Base-by-base conservation (phyloP, 2,329 filamentous ascomycete species). In the Pyricularia grisea region DNA sequence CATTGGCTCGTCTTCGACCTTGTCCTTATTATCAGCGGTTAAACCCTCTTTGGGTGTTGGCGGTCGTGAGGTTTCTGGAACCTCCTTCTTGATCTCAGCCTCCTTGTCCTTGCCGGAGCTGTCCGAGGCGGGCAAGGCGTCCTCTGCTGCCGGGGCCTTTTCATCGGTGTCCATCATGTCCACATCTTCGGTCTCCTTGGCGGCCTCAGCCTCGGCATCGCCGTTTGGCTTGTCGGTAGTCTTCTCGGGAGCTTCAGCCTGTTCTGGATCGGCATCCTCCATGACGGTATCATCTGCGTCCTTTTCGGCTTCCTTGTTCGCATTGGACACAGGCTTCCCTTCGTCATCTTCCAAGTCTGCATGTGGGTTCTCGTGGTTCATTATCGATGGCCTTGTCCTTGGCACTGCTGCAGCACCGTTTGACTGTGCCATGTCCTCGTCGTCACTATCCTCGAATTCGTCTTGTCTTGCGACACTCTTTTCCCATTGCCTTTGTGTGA, bases 401-500 rank as follows among this genome's bases (percentile, higher is more conserved):
- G 70, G 70, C 72, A 79, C 79, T 65, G 74, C 75, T 67, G 86
- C 89, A 60, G 93, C 85, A 20, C 93, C 94, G 73, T 95, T 92
- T 55, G 86, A 85, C 61, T 83, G 83, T 61, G 87, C 87, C 78
- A 93, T 87, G 12, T 97, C 93, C 74, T 98, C 94, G 70, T 97
- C 93, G 71, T 97, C 93, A 72, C 92, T 96, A 63, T 95, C 92
- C 70, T 93, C 92, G 63, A 94, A 87, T 76, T 97, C 94, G 73
- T 91, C 92, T 9, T 92, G 88, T 70, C 92, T 88, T 68, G 89
- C 86, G 30, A 93, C 85, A 66, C 87, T 89, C 78, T 93, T 89
- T 72, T 98, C 94, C 83, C 92, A 93, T 72, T 90, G 87, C 50
- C 92, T 90, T 77, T 95, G 87, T 0, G 93, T 96, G 79, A 90